Evolutionary conservation across 108 stramenopile genomes (phyloP).

Genomic region (Cyclotella choctawhatcheeana): DNA sequence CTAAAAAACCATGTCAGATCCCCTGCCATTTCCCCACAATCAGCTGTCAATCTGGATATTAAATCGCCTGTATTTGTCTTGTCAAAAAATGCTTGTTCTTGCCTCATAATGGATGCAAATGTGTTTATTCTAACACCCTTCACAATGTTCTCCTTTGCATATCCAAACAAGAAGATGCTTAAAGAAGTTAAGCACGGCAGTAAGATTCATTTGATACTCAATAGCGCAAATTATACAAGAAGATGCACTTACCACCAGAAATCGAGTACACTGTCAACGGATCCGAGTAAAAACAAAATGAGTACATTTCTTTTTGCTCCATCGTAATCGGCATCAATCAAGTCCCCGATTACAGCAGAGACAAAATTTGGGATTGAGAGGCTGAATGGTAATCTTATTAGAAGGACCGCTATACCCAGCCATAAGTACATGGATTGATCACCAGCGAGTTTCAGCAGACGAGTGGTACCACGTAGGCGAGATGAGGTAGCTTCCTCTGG

Average conservation of each 20-base stretch:
- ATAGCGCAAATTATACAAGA: not conserved
- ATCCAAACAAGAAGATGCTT: slow-evolving; percentile 84
- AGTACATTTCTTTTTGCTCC: slow-evolving; percentile 75
- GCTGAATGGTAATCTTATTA: slow-evolving; percentile 87
- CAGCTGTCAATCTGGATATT: slow-evolving; percentile 81
- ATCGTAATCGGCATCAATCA: slow-evolving; percentile 63
- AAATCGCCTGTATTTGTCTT: slow-evolving; percentile 73
- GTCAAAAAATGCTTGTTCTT: slow-evolving; percentile 89
- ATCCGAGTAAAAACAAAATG: slow-evolving; percentile 80
- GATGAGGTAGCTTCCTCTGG: slow-evolving; percentile 38
- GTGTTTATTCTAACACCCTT: slow-evolving; percentile 76
- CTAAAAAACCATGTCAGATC: slow-evolving; percentile 94
- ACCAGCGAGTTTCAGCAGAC: slow-evolving; percentile 78
- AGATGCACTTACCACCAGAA: slow-evolving; percentile 75
- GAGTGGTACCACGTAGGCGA: slow-evolving; percentile 73
- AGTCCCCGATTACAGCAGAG: slow-evolving; percentile 73
- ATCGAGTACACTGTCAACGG: slow-evolving; percentile 78
- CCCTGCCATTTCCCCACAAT: slow-evolving; percentile 88
- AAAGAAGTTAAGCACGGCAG: not conserved
- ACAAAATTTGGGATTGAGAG: slow-evolving; percentile 90
- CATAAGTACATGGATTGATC: slow-evolving; percentile 79
- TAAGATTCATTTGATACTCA: not conserved
- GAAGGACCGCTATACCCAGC: slow-evolving; percentile 79
- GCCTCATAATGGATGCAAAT: slow-evolving; percentile 68
- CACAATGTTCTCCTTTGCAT: slow-evolving; percentile 86